Base-by-base conservation (phyloP, 2,329 filamentous ascomycete genomes). In the Aspergillus pseudotamarii region DNA sequence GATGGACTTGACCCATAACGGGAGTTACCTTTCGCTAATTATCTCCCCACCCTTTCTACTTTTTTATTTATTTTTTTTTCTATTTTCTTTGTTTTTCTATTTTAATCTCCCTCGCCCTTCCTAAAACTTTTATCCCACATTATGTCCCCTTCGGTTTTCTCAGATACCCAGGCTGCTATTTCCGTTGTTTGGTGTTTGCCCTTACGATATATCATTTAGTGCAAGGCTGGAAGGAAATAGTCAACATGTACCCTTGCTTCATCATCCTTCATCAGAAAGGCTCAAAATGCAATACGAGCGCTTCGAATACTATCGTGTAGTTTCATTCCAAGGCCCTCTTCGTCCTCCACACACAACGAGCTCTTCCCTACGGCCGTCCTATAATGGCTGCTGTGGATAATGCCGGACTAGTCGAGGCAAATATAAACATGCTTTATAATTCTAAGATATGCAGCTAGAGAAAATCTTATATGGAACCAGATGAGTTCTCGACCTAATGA, bases 161-260 rank as follows among this genome's bases (percentile, higher is more conserved):
- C 63, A 65, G 68, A 70, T 70, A 70, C 68, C 68, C 68, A 66
- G 66, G 62, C 65, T 68, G 67, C 70, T 69, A 59, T 71, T 68
- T 71, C 71, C 62, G 62, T 68, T 71, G 65, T 26, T 55, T 36
- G 32, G 30, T 38, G 21, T 55, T 55, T 32, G 2, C 51, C 51
- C 6, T 55, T 16, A 6, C 19, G 34, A 14, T 36, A 36, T 34
- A 36, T 55, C 32, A 38, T 41, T 54, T 23, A 26, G n/a, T 55
- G 16, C 23, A 23, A 26, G 32, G 23, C 38, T 38, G n/a, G 14
- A 38, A 23, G 21, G 11, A 55, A 36, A 38, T 26, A n/a, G 21
- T 26, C 34, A 38, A 55, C 19, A 14, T 38, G 16, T 34, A 34
- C 30, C 23, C 9, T 38, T 36, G 32, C 36, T 38, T 55, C n/a